Conservation (phyloP, 495 filamentous ascomycete genomes). For the Aspergillus indologenus region DNA sequence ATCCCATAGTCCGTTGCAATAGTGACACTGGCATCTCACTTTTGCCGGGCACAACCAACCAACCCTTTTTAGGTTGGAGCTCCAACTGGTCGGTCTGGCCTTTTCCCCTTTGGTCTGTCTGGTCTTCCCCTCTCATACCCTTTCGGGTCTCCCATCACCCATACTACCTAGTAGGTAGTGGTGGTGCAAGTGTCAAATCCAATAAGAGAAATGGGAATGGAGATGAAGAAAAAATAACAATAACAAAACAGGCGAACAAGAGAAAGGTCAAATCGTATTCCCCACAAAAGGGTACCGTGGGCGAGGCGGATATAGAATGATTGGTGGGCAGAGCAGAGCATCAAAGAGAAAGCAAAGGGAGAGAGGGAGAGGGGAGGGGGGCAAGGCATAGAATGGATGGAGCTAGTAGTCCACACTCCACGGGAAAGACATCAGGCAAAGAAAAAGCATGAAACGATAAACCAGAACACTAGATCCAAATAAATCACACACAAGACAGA, state of each 20-base stretch:
- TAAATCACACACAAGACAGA: background rate
- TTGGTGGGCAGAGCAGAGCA: conserved; percentile 8
- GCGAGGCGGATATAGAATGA: conserved; percentile 5
- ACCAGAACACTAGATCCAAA: background rate
- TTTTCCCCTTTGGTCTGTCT: conserved; percentile 4
- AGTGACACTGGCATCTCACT: conserved; percentile 6
- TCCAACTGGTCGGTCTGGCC: background rate
- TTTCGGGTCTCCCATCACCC: background rate
- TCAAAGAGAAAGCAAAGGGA: background rate
- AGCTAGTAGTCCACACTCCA: background rate
- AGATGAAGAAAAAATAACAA: no score
- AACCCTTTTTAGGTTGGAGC: background rate
- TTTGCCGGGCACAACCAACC: no score
- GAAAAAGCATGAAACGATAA: conserved; percentile 5
- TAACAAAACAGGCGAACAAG: conserved; percentile 7
- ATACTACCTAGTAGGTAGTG: background rate
- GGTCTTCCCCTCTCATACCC: conserved; percentile 3
- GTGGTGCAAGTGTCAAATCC: background rate
- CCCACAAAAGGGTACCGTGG: conserved; percentile 9
- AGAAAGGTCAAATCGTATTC: conserved; percentile 4
- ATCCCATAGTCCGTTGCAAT: conserved; percentile 15
- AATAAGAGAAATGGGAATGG: no score
- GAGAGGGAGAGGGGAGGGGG: background rate
- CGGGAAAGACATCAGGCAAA: background rate
- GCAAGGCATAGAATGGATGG: background rate